phyloP scores from a whole-genome alignment of 768 basidiomycete genomes.

The Royoungia palumana region DNA sequence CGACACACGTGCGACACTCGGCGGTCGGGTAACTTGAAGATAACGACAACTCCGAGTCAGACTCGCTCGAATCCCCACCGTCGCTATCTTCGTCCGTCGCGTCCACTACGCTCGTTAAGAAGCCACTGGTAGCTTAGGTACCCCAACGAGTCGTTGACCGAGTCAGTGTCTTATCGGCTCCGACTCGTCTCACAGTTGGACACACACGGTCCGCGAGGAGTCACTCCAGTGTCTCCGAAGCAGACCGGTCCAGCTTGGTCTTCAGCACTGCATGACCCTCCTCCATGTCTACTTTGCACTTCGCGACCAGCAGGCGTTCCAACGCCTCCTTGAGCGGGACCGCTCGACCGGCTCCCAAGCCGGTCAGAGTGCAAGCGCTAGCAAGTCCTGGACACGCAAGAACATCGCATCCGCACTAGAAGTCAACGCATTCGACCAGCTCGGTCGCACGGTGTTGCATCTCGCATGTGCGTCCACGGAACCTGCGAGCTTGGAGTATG shows the following conservation, averaged over 20 bases:
- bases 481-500: conserved; percentile 64
- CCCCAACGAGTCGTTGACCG: neutral
- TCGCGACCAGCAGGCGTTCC: conserved; percentile 72
- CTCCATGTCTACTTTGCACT: conserved; percentile 76
- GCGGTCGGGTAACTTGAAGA: too few species aligned
- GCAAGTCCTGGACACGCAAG: conserved; percentile 57
- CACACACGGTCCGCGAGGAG: conserved; percentile 23
- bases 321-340: conserved; percentile 61
- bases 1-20: conserved; percentile 16
- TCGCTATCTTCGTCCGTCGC: too few species aligned
- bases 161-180: conserved; percentile 13
- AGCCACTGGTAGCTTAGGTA: neutral
- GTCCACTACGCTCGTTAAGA: neutral
- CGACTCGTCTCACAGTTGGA: conserved; percentile 19
- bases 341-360: conserved; percentile 33
- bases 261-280: conserved; percentile 59
- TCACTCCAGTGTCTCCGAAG: conserved; percentile 23
- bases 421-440: conserved; percentile 68
- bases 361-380: conserved; percentile 43
- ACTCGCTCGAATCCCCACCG: too few species aligned
- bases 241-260: conserved; percentile 16
- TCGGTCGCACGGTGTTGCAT: conserved; percentile 80
- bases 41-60: neutral
- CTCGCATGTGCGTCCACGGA: conserved; percentile 69
- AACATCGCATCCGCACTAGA: conserved; percentile 41